These are phyloP conservation scores for Amesomyces nigricolor DNA, from an alignment of 2,329 filamentous ascomycete genomes.

Conservation along the genomic window DNA sequence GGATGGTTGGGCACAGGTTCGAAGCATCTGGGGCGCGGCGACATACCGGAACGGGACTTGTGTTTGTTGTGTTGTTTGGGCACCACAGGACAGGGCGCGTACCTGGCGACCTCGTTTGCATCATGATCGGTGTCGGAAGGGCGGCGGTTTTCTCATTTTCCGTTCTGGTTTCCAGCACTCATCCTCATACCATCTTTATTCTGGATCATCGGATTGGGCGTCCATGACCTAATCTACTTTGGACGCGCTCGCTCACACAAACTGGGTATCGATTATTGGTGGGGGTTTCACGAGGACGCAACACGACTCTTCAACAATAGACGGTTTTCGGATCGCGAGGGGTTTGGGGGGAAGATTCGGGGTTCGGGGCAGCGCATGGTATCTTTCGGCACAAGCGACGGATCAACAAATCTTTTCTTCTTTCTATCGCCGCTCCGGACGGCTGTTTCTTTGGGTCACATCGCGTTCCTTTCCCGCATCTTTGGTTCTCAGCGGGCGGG, in stretches of 20 bases:
- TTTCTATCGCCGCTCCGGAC: neutral
- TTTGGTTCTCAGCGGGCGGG: conserved; percentile 19
- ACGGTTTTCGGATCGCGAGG: neutral
- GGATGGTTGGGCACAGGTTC: neutral
- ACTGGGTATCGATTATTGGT: neutral
- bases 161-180: neutral
- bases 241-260: neutral
- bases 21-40: too few species aligned
- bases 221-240: neutral
- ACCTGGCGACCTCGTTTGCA: too few species aligned
- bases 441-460: conserved; percentile 12
- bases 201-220: neutral
- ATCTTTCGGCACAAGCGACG: neutral
- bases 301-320: neutral
- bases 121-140: neutral
- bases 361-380: neutral
- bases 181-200: too few species aligned
- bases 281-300: neutral
- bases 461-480: conserved; percentile 17
- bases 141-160: too few species aligned
- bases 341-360: neutral
- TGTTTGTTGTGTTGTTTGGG: too few species aligned
- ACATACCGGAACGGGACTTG: too few species aligned
- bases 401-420: too few species aligned
- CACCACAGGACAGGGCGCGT: too few species aligned